These are phyloP conservation scores for Linnemannia elongata DNA, from an alignment of 192 early-diverging fungal genomes.

Conservation along the genomic window DNA sequence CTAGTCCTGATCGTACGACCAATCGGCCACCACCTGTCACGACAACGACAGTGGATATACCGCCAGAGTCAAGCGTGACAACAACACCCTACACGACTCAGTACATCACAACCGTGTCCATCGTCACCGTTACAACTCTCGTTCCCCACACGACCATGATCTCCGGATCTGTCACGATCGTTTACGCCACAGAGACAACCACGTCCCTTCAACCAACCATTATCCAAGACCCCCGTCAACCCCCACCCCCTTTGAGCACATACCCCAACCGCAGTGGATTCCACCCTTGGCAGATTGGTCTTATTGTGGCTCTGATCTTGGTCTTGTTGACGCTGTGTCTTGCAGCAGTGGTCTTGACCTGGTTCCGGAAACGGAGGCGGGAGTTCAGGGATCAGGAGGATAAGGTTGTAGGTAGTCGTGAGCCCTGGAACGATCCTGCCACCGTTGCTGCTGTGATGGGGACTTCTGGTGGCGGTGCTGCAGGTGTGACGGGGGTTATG, in stretches of 20 bases:
- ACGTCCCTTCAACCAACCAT: conserved; percentile 13
- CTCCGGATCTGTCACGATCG: conserved; percentile 19
- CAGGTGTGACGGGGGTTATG: neutral
- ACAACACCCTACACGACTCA: conserved; percentile 37
- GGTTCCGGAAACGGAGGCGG: conserved; percentile 18
- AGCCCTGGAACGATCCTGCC: conserved; percentile 18
- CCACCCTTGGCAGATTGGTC: conserved; percentile 20
- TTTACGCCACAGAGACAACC: conserved; percentile 11
- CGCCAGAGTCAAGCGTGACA: neutral
- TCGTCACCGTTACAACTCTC: conserved; percentile 29
- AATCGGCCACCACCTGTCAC: neutral
- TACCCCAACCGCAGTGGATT: neutral
- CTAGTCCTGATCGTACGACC: neutral
- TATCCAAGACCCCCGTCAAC: conserved; percentile 36
- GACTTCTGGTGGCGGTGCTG: neutral
- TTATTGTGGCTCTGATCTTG: conserved; percentile 13
- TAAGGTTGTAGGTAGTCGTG: neutral
- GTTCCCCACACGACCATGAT: conserved; percentile 35
- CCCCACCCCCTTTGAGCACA: conserved; percentile 7
- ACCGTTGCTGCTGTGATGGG: conserved; percentile 3
- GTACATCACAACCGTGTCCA: conserved; percentile 30
- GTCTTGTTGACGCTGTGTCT: conserved; percentile 1
- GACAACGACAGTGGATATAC: neutral
- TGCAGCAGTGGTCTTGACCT: neutral
- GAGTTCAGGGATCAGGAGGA: neutral